These are phyloP conservation scores for Botryotinia globosa DNA, from an alignment of 2,329 filamentous ascomycete species.

Conservation along the genomic window DNA sequence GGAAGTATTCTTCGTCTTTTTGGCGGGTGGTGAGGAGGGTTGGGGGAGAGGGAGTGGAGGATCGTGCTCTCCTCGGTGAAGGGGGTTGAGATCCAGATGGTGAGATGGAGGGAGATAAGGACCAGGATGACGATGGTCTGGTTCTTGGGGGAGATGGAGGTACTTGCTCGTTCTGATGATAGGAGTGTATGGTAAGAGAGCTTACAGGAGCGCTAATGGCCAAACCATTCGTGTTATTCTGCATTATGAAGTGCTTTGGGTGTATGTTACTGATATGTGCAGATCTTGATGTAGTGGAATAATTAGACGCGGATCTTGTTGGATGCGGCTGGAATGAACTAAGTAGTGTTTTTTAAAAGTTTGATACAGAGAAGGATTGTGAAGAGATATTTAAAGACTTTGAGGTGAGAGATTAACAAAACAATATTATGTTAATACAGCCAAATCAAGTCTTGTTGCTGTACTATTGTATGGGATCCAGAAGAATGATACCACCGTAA, in stretches of 20 bases:
- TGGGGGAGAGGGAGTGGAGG: background rate
- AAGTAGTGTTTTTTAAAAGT: background rate
- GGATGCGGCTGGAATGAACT: background rate
- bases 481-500: background rate
- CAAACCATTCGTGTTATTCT: background rate
- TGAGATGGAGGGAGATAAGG: background rate
- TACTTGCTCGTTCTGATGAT: background rate
- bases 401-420: background rate
- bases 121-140: background rate
- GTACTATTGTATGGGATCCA: background rate
- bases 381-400: background rate
- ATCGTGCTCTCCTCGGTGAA: background rate
- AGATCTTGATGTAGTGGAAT: background rate
- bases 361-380: background rate
- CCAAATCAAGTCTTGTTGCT: background rate
- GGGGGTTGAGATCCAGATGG: background rate
- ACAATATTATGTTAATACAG: background rate
- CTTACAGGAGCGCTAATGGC: background rate
- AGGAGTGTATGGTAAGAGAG: rapidly evolving
- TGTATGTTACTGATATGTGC: background rate
- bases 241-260: background rate
- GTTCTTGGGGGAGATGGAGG: background rate
- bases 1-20: background rate
- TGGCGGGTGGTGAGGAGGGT: background rate
- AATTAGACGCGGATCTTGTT: background rate